Evolutionary conservation across 495 filamentous ascomycete species (phyloP).

Genomic region (Penicillium lividum): DNA sequence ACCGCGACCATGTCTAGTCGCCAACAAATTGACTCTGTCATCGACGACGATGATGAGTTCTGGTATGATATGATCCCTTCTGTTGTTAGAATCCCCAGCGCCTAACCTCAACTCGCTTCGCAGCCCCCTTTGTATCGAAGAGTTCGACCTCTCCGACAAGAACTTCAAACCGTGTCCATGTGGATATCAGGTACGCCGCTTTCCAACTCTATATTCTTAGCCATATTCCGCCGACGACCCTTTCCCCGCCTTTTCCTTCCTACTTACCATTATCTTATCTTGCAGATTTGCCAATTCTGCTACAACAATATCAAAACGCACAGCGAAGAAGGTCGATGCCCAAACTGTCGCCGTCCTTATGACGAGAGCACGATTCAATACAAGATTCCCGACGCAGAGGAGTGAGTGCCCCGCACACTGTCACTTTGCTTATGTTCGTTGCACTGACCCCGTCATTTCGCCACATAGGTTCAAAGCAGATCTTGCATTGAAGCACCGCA

Average conservation of each 20-base stretch:
- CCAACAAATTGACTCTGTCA: conserved; percentile 87
- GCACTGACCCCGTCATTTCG: conserved; percentile 5
- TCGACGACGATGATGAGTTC: conserved; percentile 94
- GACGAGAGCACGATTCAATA: conserved; percentile 96
- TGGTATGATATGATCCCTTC: conserved; percentile 58
- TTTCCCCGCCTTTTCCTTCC: not conserved
- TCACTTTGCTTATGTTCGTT: conserved; percentile 1
- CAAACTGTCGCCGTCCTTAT: conserved; percentile 91
- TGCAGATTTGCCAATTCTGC: conserved; percentile 97
- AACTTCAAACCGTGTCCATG: conserved; percentile 98
- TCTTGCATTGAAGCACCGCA: conserved; percentile 84
- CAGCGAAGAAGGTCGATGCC: conserved; percentile 93
- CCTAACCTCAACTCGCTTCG: conserved; percentile 17
- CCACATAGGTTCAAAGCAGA: conserved; percentile 73
- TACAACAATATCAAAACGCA: conserved; percentile 94
- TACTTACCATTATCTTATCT: conserved; percentile 2
- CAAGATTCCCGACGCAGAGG: conserved; percentile 89
- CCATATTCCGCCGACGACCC: not conserved
- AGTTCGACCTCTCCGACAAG: conserved; percentile 94
- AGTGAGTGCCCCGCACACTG: conserved; percentile 54
- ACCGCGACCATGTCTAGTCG: conserved; percentile 56
- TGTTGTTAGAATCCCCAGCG: not conserved
- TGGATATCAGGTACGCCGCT: conserved; percentile 80
- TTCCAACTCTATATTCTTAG: not conserved
- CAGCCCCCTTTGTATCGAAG: conserved; percentile 97